Base-by-base conservation (phyloP, 2,329 filamentous ascomycete species). In the Sporothrix protearum region DNA sequence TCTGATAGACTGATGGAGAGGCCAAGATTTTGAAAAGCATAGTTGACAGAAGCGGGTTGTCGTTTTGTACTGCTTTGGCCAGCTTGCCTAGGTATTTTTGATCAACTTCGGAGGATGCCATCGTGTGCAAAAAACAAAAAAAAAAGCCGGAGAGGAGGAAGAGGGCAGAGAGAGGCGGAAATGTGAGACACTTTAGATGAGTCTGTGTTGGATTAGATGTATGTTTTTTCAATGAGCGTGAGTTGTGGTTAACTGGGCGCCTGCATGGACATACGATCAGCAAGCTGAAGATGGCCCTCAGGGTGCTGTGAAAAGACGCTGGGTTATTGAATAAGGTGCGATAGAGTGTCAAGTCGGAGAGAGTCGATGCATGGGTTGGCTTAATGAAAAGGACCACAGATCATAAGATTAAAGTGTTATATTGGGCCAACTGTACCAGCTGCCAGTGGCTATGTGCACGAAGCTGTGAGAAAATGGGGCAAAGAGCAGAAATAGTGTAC, bases 41-140 rank as follows among this genome's bases (percentile, higher is more conserved):
- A 25, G 87, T 87, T 8, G 92, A 92, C 61, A 98, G 87, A 22
- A 94, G 85, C 3, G 92, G 90, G 78, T 95, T 96, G 76, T 92
- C 90, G 73, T 87, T 83, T 78, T 91, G 89, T 76, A 93, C 94
- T 73, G 89, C 87, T 81, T 90, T 92, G 79, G 96, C 95, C 79
- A 97, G 90, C 79, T 89, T 91, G 82, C 93, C 94, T 78, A 99
- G 87, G 82, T 96, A 97, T 83, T 98, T 99, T 83, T 97, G 94
- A 81, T 99, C 96, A 74, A 98, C 93, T 82, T 97, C 93, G 73
- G 94, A 96, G 79, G 94, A 96, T 83, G 96, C 96, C 96, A 98
- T 99, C 74, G 79, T 78, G 73, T n/a, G 39, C 28, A 10, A 39
- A 30, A 30, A 28, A 10, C 19, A 28, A 53, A 6, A 10, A 47